Conservation (phyloP, 805 yeast species). For the Ogataea henricii region DNA sequence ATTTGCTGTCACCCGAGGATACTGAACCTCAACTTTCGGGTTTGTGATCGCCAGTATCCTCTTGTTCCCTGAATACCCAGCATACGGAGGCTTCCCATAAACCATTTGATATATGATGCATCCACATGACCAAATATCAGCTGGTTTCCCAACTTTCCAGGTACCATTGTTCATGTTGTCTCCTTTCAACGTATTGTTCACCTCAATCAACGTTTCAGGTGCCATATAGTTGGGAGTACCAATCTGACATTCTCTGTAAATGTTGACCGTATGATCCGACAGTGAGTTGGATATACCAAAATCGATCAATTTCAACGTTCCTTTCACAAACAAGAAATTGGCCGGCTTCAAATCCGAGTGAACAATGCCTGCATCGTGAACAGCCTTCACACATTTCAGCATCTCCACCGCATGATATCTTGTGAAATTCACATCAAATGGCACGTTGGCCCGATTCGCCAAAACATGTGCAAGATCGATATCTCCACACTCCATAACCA, state of each 20-base stretch:
- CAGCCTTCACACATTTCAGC: constrained; percentile 79
- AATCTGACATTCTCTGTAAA: constrained; percentile 85
- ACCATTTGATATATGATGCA: constrained; percentile 95
- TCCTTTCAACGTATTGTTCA: constrained; percentile 33
- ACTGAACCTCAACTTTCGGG: constrained; percentile 71
- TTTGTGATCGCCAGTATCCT: constrained; percentile 83
- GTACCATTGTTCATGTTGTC: constrained; percentile 36
- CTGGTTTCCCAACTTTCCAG: constrained; percentile 88
- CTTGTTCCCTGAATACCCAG: constrained; percentile 71
- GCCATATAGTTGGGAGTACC: constrained; percentile 99
- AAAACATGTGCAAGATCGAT: constrained; percentile 84
- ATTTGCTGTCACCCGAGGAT: constrained; percentile 46
- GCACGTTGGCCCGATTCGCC: constrained; percentile 49
- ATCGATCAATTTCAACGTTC: constrained; percentile 84
- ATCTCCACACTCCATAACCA: constrained; percentile 96
- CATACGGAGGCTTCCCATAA: constrained; percentile 92
- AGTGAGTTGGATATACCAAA: constrained; percentile 96
- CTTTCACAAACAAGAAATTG: constrained; percentile 77
- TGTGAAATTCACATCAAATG: constrained; percentile 75
- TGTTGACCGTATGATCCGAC: constrained; percentile 87
- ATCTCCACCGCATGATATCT: constrained; percentile 78
- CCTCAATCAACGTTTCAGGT: constrained; percentile 86
- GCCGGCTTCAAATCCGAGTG: constrained; percentile 55
- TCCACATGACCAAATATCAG: constrained; percentile 98
- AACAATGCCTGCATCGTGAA: constrained; percentile 84